Percentiles rank a stretch among this genome's conserved stretches.
Conservation (phyloP, 257 asterid species). For the Leptodermis oblonga region DNA sequence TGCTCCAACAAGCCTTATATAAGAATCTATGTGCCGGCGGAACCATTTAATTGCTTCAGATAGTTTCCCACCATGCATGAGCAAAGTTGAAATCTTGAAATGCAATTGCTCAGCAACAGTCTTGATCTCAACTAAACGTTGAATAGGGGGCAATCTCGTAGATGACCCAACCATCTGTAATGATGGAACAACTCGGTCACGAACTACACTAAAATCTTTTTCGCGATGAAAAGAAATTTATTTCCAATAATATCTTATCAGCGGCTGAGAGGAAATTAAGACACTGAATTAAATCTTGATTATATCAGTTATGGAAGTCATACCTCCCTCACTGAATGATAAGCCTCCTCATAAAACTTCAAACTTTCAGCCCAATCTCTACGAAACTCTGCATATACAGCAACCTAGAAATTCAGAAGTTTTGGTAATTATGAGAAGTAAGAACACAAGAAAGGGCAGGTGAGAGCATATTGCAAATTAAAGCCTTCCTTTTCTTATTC, state of each 20-base stretch:
- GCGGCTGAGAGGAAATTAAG: background rate
- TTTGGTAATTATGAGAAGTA: conserved; percentile 33
- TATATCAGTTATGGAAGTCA: conserved; percentile 13
- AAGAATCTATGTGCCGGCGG: conserved; percentile 65
- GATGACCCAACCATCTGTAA: conserved; percentile 83
- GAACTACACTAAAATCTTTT: background rate
- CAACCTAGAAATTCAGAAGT: conserved; percentile 77
- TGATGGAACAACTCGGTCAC: background rate
- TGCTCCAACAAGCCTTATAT: conserved; percentile 66
- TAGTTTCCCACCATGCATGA: conserved; percentile 88
- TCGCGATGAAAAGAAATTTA: conserved; percentile 1
- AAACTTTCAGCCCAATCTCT: conserved; percentile 97
- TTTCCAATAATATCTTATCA: conserved; percentile 8
- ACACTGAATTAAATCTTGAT: conserved; percentile 18
- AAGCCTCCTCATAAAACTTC: conserved; percentile 84
- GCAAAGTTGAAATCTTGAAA: conserved; percentile 80
- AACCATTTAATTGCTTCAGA: conserved; percentile 84
- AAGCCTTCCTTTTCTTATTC: background rate
- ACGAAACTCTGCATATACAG: conserved; percentile 93
- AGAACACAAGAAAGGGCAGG: conserved; percentile 14
- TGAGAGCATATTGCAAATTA: background rate
- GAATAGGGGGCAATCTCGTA: conserved; percentile 88
- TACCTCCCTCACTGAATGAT: conserved; percentile 86
- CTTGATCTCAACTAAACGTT: conserved; percentile 81
- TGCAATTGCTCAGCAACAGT: conserved; percentile 82